Conservation (phyloP, 306 rosid species). For the Vigna unguiculata region DNA sequence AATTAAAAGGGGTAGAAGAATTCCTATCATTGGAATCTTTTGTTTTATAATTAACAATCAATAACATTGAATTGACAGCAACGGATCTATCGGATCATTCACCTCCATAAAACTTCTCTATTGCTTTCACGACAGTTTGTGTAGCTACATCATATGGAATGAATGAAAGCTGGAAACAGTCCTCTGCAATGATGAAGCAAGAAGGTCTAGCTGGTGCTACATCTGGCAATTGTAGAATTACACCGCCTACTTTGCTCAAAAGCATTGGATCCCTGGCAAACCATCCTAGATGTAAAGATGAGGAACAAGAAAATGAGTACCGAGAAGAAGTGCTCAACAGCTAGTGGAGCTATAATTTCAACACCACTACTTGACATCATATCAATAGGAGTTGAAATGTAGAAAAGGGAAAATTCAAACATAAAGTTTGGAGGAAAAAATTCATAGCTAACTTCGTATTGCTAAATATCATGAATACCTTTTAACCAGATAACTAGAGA, state of each 20-base stretch:
- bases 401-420: constrained; percentile 9
- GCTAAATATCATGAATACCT: constrained; percentile 5
- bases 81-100: constrained; percentile 29
- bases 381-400: neutral
- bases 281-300: constrained; percentile 76
- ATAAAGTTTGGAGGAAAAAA: neutral
- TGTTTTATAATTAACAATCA: constrained; percentile 8
- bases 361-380: constrained; percentile 7
- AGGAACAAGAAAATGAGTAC: constrained; percentile 40
- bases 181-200: constrained; percentile 73
- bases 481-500: neutral
- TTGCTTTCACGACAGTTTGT: constrained; percentile 53
- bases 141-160: constrained; percentile 58
- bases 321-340: constrained; percentile 26
- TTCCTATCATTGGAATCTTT: neutral
- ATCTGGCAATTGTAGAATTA: constrained; percentile 60
- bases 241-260: constrained; percentile 72
- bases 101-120: constrained; percentile 81
- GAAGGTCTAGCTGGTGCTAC: constrained; percentile 57
- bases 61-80: neutral
- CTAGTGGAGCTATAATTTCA: constrained; percentile 12
- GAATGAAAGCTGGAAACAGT: constrained; percentile 80
- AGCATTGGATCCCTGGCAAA: constrained; percentile 79
- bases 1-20: neutral
- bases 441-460: constrained; percentile 13